Base-by-base conservation (phyloP, 2,329 filamentous ascomycete genomes). In the Apiospora phragmitis region DNA sequence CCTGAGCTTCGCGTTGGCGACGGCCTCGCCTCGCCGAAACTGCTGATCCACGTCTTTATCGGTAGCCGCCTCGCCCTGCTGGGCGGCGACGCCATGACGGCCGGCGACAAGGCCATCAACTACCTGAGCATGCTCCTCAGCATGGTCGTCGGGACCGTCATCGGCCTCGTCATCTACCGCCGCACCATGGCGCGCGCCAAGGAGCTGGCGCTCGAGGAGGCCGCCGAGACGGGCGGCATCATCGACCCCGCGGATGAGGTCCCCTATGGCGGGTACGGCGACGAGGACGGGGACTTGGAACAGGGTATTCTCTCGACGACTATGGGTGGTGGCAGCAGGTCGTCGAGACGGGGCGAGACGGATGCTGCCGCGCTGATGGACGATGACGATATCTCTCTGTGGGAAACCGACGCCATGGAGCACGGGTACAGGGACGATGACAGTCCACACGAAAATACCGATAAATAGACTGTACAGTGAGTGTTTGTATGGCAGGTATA, bases 41-140 rank as follows among this genome's bases (percentile, higher is more conserved):
- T 99, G 24, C 86, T 98, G 71, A 91, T 99, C 68, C 94, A 97
- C 79, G 90, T 97, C 76, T 99, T 98, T 83, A 94, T 99, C 77
- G 96, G 96, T 72, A 91, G 89, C 77, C 89, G 94, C 70, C 85
- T 99, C 21, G 94, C 94, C 62, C 86, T 91, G 68, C 89, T 99
- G 43, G 88, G 90, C 70, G 93, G 92, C 73, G 94, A 93, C 78
- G 94, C 93, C 78, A 98, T 98, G 95, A 91, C 93, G 72, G 82
- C 88, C 3, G 87, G 87, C 73, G 93, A 93, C 73, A 96, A 95
- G 80, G 87, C 90, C 38, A 85, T 98, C 76, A 97, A 96, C 82
- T 97, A 97, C 80, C 81, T 91, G 32, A 92, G 91, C 82, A 98
- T 98, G 81, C 78, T 90, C 18, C 81, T 95, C 71, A 93, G 94